phyloP scores from a whole-genome alignment of 768 basidiomycete genomes.

The Leccinum variicolor region DNA sequence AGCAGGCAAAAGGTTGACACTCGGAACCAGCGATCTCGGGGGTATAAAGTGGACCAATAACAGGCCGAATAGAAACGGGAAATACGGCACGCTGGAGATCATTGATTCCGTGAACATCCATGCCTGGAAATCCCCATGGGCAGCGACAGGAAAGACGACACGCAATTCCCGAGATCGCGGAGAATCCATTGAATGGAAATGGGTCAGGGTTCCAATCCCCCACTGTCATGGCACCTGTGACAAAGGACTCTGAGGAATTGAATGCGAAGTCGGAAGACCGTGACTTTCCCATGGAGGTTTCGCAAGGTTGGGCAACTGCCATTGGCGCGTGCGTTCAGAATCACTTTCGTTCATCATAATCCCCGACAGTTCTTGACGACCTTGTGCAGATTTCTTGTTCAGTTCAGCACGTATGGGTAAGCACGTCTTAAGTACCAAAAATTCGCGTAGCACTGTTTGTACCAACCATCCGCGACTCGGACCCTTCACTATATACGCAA shows the following conservation, averaged over 20 bases:
- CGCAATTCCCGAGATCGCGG: neutral
- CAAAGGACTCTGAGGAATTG: neutral
- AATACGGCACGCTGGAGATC: no score
- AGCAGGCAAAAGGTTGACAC: neutral
- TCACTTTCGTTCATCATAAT: neutral
- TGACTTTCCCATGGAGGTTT: conserved; percentile 23
- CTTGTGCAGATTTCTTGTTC: conserved; percentile 32
- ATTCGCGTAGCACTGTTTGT: no score
- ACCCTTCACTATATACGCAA: conserved; percentile 28
- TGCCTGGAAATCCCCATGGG: neutral
- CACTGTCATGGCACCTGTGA: neutral
- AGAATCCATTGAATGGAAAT: neutral
- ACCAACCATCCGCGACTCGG: no score
- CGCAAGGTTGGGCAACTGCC: conserved; percentile 28
- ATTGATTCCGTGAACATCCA: no score
- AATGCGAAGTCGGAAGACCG: neutral
- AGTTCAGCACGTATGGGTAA: conserved; percentile 37
- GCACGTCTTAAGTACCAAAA: neutral
- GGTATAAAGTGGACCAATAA: neutral
- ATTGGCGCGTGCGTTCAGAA: conserved; percentile 24
- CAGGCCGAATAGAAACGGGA: neutral
- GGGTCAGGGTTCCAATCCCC: neutral
- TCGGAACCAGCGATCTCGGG: neutral
- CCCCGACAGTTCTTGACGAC: neutral
- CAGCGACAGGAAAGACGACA: neutral